Percentiles rank a stretch among this genome's conserved stretches.
Evolutionary conservation across 2,329 filamentous ascomycete genomes (phyloP).

Genomic region (Ceratocystis diversiconidia): DNA sequence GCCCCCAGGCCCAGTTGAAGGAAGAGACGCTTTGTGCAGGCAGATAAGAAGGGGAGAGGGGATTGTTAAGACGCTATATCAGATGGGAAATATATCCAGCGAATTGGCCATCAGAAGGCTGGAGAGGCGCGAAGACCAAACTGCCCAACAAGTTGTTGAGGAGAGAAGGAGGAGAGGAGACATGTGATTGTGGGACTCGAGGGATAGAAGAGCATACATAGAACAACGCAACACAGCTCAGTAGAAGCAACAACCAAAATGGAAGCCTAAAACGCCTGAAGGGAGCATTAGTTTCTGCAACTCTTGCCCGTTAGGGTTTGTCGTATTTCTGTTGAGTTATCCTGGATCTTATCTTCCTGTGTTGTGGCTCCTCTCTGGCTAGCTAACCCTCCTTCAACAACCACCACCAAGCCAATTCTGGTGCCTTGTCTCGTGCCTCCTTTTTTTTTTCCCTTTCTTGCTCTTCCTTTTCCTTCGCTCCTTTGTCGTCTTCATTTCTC

Average conservation of each 20-base stretch:
- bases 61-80: neutral
- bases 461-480: neutral
- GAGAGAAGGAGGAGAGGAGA: neutral
- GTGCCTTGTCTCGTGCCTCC: conserved; percentile 4
- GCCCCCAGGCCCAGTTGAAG: neutral
- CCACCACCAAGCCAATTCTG: conserved; percentile 2
- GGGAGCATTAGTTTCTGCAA: neutral
- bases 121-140: neutral
- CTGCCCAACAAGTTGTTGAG: conserved; percentile 3
- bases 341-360: neutral
- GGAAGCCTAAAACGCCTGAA: neutral
- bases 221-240: neutral
- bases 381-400: too few relatives aligned
- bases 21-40: neutral
- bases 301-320: neutral
- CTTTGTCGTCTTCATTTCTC: neutral
- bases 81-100: neutral
- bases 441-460: neutral
- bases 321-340: neutral
- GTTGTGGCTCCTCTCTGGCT: too few relatives aligned
- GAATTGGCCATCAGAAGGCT: neutral
- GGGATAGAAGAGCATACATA: neutral
- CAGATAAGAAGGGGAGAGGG: neutral
- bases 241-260: neutral
- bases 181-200: neutral